These are phyloP conservation scores for Mytilinidion resinicola DNA, from an alignment of 495 filamentous ascomycete genomes.

Conservation along the genomic window DNA sequence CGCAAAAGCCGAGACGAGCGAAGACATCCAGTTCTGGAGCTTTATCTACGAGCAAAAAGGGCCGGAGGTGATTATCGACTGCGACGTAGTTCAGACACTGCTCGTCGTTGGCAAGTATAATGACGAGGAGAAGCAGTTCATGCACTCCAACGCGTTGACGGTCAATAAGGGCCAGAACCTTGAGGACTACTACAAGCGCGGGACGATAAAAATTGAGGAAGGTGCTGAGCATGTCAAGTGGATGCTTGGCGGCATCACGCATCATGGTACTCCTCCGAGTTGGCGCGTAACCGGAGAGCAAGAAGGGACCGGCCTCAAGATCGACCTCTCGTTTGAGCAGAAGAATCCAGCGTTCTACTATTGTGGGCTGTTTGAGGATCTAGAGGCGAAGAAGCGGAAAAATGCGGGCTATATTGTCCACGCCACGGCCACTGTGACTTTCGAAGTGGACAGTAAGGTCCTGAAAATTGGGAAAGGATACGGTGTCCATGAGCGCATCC, in stretches of 20 bases:
- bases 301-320: background rate
- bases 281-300: background rate
- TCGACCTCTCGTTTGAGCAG: background rate
- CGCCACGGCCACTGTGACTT: background rate
- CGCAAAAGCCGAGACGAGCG: background rate
- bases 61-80: background rate
- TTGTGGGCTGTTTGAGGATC: background rate
- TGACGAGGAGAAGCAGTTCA: background rate
- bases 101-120: background rate
- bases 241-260: background rate
- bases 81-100: background rate
- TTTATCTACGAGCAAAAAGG: conserved; percentile 1
- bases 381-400: background rate
- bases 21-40: background rate
- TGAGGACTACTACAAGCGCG: background rate
- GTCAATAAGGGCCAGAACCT: conserved; percentile 1
- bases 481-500: background rate
- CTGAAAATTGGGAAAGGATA: background rate
- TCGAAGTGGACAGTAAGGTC: background rate
- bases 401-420: background rate
- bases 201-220: background rate
- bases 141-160: background rate
- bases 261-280: background rate
- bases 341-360: background rate
- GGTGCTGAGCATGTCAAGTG: background rate